phyloP scores from a whole-genome alignment of 495 filamentous ascomycete genomes.

The Penicillium turbatum region DNA sequence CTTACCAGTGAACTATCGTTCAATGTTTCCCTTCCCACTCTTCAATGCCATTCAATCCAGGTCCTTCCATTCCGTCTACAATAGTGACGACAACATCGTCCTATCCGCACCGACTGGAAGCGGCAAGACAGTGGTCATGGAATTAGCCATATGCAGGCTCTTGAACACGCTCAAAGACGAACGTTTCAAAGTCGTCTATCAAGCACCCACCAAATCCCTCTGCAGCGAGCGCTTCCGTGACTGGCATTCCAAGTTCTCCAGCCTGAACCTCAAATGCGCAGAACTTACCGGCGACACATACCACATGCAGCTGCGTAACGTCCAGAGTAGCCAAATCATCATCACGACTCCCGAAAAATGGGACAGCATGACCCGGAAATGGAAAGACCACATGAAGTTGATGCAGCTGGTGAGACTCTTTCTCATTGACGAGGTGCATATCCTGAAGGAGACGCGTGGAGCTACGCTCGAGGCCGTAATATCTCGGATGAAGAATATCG shows the following conservation, averaged over 20 bases:
- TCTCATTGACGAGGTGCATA: constrained; percentile 95
- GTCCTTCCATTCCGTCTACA: constrained; percentile 70
- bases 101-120: constrained; percentile 89
- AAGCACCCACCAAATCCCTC: constrained; percentile 90
- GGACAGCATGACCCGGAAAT: constrained; percentile 95
- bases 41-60: constrained; percentile 94
- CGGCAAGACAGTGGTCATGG: constrained; percentile 88
- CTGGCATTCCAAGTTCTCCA: constrained; percentile 80
- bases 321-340: constrained; percentile 83
- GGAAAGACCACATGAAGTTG: constrained; percentile 82
- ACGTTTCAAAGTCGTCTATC: constrained; percentile 89
- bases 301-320: constrained; percentile 61
- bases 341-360: constrained; percentile 98
- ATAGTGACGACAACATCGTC: constrained; percentile 76
- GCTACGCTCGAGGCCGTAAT: constrained; percentile 94
- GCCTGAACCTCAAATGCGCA: constrained; percentile 69
- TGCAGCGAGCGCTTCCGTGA: constrained; percentile 80
- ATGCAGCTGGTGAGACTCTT: constrained; percentile 86
- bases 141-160: constrained; percentile 85
- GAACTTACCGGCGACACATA: constrained; percentile 94
- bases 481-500: constrained; percentile 92
- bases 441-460: constrained; percentile 83
- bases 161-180: constrained; percentile 57
- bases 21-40: constrained; percentile 72
- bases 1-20: constrained; percentile 72